Conservation (phyloP, 2,329 filamentous ascomycete species). For the Fusarium chlamydosporum region DNA sequence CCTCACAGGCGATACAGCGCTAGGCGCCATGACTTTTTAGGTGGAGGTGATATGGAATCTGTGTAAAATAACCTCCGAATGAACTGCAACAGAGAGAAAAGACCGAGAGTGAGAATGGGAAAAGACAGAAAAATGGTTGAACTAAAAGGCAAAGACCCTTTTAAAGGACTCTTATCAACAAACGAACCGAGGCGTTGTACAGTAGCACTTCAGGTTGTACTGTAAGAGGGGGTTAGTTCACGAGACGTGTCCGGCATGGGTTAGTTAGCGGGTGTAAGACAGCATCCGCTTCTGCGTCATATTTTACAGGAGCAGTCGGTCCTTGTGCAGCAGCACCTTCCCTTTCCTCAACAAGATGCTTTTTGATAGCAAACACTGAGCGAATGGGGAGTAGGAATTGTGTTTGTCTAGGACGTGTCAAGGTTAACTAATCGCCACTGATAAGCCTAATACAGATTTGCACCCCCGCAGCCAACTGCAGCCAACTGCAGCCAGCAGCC, state of each 20-base stretch:
- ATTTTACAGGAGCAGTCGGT: constrained; percentile 29
- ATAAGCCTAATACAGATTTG: constrained; percentile 46
- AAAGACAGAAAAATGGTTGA: background rate
- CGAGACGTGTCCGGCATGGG: constrained; percentile 36
- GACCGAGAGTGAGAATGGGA: constrained; percentile 5
- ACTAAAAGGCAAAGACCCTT: constrained; percentile 20
- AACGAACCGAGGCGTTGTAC: constrained; percentile 37
- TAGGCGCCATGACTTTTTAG: constrained; percentile 66
- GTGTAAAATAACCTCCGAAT: background rate
- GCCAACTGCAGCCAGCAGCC: constrained; percentile 14
- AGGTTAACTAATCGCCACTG: constrained; percentile 41
- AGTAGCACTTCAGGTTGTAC: constrained; percentile 12
- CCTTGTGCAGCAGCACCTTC: constrained; percentile 39
- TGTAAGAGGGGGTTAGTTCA: constrained; percentile 29
- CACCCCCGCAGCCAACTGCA: constrained; percentile 29
- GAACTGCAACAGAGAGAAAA: background rate
- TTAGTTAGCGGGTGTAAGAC: constrained; percentile 44
- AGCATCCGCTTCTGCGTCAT: constrained; percentile 36
- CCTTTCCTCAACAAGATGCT: constrained; percentile 34
- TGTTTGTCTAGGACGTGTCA: constrained; percentile 33
- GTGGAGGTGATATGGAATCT: background rate
- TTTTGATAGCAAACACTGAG: constrained; percentile 31
- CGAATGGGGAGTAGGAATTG: constrained; percentile 31
- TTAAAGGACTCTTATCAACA: constrained; percentile 41
- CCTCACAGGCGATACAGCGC: constrained; percentile 65